A percentile compares a stretch with the other conserved stretches of the same genome.
These are phyloP conservation scores for Kodamaea jinghongensis DNA, from an alignment of 805 yeast genomes.

Conservation along the genomic window DNA sequence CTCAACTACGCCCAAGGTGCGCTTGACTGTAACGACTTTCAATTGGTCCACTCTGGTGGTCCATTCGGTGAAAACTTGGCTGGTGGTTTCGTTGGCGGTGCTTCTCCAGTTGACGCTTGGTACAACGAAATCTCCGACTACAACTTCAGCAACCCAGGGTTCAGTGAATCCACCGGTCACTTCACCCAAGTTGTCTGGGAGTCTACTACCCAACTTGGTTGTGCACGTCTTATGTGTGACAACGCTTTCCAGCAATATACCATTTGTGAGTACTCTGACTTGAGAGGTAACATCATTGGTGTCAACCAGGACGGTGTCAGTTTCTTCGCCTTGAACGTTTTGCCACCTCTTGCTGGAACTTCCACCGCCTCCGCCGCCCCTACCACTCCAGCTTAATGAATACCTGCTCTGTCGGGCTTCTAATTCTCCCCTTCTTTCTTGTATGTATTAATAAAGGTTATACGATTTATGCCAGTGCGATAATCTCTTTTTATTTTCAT, in stretches of 20 bases:
- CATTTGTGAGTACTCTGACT: slow-evolving; percentile 63
- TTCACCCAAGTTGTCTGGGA: slow-evolving; percentile 42
- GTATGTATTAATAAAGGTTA: too few species aligned
- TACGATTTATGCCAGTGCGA: too few species aligned
- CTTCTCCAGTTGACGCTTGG: slow-evolving; percentile 39
- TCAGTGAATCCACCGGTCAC: slow-evolving; percentile 26
- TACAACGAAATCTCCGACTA: slow-evolving; percentile 34
- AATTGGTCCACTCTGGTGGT: slow-evolving; percentile 34
- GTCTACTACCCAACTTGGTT: slow-evolving; percentile 29
- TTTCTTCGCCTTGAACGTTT: slow-evolving; percentile 45
- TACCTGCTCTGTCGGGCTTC: too few species aligned
- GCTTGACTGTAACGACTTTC: slow-evolving; percentile 34
- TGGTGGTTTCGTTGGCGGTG: slow-evolving; percentile 32
- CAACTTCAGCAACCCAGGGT: slow-evolving; percentile 19
- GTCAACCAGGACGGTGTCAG: slow-evolving; percentile 31
- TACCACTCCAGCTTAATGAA: too few species aligned
- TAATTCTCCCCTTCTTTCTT: too few species aligned
- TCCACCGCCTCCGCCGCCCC: too few species aligned
- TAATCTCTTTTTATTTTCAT: too few species aligned
- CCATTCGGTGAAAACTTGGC: slow-evolving; percentile 42
- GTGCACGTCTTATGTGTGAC: slow-evolving; percentile 41
- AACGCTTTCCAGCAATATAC: slow-evolving; percentile 56
- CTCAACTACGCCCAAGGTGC: slow-evolving; percentile 25
- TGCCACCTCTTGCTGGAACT: slow-evolving; percentile 36
- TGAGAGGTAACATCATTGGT: slow-evolving; percentile 51